A percentile compares a stretch with the other conserved stretches of the same genome.
Evolutionary conservation across 1,284 basidiomycete species (phyloP).

Genomic region (Uromyces viciae-fabae): DNA sequence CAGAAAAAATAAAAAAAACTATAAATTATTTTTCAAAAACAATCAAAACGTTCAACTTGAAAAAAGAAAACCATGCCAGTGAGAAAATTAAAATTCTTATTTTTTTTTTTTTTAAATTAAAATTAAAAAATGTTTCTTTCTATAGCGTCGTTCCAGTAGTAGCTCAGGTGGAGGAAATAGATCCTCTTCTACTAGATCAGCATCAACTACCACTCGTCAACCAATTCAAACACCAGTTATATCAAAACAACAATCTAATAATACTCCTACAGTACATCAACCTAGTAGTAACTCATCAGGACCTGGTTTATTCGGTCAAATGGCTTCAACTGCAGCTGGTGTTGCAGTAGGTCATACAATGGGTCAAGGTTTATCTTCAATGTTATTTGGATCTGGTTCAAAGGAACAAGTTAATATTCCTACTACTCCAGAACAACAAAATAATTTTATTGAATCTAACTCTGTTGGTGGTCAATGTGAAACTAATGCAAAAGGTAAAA

Average conservation of each 20-base stretch:
- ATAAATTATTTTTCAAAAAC: too few species aligned
- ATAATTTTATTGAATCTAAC: constrained; percentile 48
- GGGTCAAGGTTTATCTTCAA: constrained; percentile 61
- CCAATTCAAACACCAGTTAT: constrained; percentile 60
- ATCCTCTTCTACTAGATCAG: constrained; percentile 58
- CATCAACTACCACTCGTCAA: constrained; percentile 70
- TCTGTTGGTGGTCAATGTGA: constrained; percentile 59
- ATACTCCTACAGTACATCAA: constrained; percentile 21
- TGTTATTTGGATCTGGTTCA: constrained; percentile 59
- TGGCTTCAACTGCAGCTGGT: constrained; percentile 61
- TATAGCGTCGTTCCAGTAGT: constrained; percentile 25
- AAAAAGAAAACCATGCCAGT: too few species aligned
- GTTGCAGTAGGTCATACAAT: constrained; percentile 60
- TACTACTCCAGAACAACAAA: constrained; percentile 53
- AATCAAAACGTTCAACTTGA: too few species aligned
- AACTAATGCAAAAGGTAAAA: constrained; percentile 60
- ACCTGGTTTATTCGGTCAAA: constrained; percentile 48
- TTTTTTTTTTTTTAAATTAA: too few species aligned
- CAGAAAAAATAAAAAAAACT: too few species aligned
- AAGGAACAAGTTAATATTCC: constrained; percentile 50
- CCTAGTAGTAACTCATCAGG: constrained; percentile 36
- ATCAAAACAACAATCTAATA: neutral
- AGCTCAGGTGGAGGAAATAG: constrained; percentile 38
- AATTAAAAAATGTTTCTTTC: too few species aligned
- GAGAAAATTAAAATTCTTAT: too few species aligned